Evolutionary conservation across 192 early-diverging fungal genomes (phyloP), one percentile per base, ranked within the genome.

Genomic region (Coemansia nantahalensis): DNA sequence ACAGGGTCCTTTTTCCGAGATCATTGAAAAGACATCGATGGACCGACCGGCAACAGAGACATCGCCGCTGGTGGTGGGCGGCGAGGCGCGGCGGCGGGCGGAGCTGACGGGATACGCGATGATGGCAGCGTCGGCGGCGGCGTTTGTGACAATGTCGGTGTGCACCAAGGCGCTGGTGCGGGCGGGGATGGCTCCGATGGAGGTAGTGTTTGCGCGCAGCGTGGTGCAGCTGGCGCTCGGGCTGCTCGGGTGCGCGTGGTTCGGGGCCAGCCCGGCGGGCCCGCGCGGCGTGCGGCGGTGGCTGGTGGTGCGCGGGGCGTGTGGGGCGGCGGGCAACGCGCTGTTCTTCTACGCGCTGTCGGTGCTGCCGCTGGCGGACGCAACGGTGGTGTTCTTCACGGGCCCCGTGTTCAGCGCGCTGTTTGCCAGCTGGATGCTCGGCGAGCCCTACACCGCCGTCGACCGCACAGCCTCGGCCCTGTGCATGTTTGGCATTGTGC

Each of bases 341-440:
- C 78, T 80, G 13, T 89, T 85, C 64, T 92, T 90, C 57, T 87
- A 80, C 48, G 82, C 82, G 3, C 51, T 90, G 12, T 82, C 85
- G 11, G 63, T 82, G 33, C 69, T 89, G 62, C 81, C 86, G 4
- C 56, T 90, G 38, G 87, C 80, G 1, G 90, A 90, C 60, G 86
- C 86, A 18, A 90, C 86, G 24, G 86, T 87, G 4, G 65, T 90
- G 9, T 92, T 90, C 51, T 92, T 90, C 54, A 81, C 85, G 7
- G 81, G 80, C 11, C 88, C 90, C 4, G 80, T 82, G n/a, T 87
- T 92, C 56, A 89, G 86, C 15, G 84, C 87, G 0, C 57, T 91
- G 19, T 59, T 88, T 44, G 90, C 83, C 0, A 50, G 71, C 35
- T 36, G 82, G 44, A 68, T 77, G 37, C 64, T 91, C 1, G 72